Base-by-base conservation (phyloP, 2,329 filamentous ascomycete species). In the Colletotrichum somersetense region DNA sequence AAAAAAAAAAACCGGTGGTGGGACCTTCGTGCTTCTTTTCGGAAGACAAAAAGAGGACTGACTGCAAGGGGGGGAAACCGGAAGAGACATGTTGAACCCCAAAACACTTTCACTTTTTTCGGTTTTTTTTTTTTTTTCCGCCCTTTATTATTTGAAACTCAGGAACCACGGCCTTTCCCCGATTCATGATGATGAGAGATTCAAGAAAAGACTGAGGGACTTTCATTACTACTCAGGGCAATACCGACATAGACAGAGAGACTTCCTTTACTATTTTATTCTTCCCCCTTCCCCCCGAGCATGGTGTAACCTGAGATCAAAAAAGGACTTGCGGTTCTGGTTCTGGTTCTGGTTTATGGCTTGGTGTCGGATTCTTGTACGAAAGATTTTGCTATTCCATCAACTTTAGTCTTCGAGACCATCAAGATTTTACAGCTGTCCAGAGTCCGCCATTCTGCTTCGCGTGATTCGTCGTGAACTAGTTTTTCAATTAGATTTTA, bases 81-180 rank as follows among this genome's bases (percentile, higher is more conserved):
- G 67, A 71, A 58, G 40, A 71, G 67, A 73, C 44, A 62, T 48
- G 71, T 71, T 44, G 67, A 59, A 58, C 44, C 38, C 65, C 62
- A 59, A 38, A 59, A 62, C 61, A 62, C 70, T 71, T 71, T 70
- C 48, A 67, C 55, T 68, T 52, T 48, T 67, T 57, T 61, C 59
- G 6, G n/a, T 26, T 26, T 3, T 26, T 3, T 1, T 26, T 18
- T 44, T 50, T 44, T 77, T 55, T 64, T 20, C 50, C 76, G 4
- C 35, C 74, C 75, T 74, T 66, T 58, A 59, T 74, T 75, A 72
- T 75, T 77, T 74, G 75, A 77, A 71, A 76, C 75, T 68, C 73
- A 71, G 74, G 73, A 74, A 70, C 61, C 67, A 73, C 70, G 66
- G 71, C 70, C 72, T 73, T 33, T 50, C 35, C 23, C 59, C 58